A percentile compares a stretch with the other conserved stretches of the same genome.
phyloP scores from a whole-genome alignment of 75 land plant genomes.

The Selaginella tamariscina region DNA sequence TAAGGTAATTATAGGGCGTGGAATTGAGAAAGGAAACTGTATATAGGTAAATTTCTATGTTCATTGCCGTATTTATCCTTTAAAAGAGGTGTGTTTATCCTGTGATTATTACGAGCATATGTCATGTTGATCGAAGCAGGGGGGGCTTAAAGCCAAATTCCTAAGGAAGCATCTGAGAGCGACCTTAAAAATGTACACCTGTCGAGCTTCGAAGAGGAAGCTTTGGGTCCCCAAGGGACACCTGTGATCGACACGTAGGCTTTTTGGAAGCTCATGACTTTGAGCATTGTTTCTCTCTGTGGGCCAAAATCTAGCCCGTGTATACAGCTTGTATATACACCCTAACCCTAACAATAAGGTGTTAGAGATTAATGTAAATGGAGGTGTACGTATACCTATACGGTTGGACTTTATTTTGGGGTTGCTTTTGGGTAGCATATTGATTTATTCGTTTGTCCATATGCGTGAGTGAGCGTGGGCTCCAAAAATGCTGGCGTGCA shows the following conservation, averaged over 20 bases:
- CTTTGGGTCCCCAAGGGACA: not conserved
- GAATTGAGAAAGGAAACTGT: too few relatives aligned
- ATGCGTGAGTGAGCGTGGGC: too few relatives aligned
- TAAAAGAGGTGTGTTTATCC: too few relatives aligned
- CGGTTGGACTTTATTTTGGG: not conserved
- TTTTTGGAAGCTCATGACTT: not conserved
- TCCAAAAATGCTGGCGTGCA: slow-evolving; percentile 3
- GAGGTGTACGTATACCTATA: not conserved
- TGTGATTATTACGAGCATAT: too few relatives aligned
- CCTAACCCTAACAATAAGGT: too few relatives aligned
- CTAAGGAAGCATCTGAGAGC: not conserved
- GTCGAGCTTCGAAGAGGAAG: not conserved
- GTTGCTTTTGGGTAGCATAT: not conserved
- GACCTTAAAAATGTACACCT: not conserved
- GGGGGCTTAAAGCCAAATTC: not conserved
- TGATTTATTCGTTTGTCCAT: too few relatives aligned
- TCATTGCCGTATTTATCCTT: too few relatives aligned
- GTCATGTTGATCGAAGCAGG: not conserved
- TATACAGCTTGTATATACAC: too few relatives aligned
- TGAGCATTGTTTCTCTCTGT: not conserved
- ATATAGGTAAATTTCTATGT: too few relatives aligned
- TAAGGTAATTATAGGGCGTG: too few relatives aligned
- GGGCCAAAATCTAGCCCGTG: not conserved
- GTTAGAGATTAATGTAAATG: too few relatives aligned
- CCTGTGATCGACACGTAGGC: not conserved